Conservation (phyloP, 257 asterid genomes). For the Voacanga thouarsii region DNA sequence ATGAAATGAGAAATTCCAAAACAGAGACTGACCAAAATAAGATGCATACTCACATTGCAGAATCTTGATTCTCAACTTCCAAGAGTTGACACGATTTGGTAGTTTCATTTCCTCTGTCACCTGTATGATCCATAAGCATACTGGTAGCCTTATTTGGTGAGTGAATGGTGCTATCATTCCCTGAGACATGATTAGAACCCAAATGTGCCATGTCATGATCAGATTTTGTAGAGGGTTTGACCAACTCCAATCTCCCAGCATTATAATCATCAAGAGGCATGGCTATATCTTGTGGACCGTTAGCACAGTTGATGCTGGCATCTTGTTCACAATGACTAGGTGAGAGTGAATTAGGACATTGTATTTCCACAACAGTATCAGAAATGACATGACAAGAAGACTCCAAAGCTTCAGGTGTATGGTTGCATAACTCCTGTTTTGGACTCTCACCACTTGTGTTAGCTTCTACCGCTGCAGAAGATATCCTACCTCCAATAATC, state of each 20-base stretch:
- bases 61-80: constrained; percentile 34
- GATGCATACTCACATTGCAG: constrained; percentile 41
- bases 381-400: constrained; percentile 23
- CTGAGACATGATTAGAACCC: constrained; percentile 29
- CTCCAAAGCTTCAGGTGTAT: constrained; percentile 20
- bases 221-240: constrained; percentile 33
- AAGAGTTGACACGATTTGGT: constrained; percentile 24
- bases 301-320: constrained; percentile 24
- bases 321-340: constrained; percentile 20
- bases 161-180: constrained; percentile 31
- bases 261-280: constrained; percentile 31
- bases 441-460: constrained; percentile 26
- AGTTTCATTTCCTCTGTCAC: constrained; percentile 34
- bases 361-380: constrained; percentile 30
- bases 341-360: constrained; percentile 24
- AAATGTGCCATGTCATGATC: constrained; percentile 30
- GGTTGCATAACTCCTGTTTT: constrained; percentile 30
- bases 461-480: constrained; percentile 29
- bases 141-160: constrained; percentile 28
- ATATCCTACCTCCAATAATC: constrained; percentile 23
- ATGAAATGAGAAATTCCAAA: neutral
- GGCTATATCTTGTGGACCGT: constrained; percentile 21
- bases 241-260: constrained; percentile 31
- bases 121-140: constrained; percentile 22
- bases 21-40: neutral